These are phyloP conservation scores for Dorcoceras hygrometricum DNA, from an alignment of 257 asterid genomes.

Conservation along the genomic window DNA sequence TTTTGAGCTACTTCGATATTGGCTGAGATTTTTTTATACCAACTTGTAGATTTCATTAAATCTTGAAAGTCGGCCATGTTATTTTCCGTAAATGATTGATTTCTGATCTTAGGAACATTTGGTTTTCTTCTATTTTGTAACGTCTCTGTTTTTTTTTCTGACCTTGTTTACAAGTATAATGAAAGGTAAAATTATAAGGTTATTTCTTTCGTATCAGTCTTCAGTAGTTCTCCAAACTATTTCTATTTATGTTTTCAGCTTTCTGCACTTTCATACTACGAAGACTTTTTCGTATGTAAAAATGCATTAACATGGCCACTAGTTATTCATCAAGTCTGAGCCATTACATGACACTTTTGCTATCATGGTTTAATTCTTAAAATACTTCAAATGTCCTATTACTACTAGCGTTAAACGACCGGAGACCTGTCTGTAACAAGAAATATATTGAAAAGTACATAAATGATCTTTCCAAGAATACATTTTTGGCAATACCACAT, in stretches of 20 bases:
- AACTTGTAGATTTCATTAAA: slow-evolving; percentile 1
- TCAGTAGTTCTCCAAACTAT: not conserved
- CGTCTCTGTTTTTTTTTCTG: not conserved
- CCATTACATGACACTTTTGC: no score
- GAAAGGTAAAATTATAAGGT: not conserved
- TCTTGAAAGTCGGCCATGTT: not conserved
- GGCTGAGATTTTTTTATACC: slow-evolving; percentile 7
- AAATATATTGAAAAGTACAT: no score
- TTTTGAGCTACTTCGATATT: slow-evolving; percentile 9
- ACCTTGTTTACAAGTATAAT: not conserved
- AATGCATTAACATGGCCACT: not conserved
- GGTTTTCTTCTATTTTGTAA: not conserved
- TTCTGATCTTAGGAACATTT: slow-evolving; percentile 20
- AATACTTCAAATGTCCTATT: no score
- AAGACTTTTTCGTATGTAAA: not conserved
- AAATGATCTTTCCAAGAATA: no score
- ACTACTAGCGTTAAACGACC: no score
- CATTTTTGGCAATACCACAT: no score
- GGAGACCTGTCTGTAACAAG: no score
- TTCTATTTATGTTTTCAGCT: not conserved
- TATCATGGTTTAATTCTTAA: no score
- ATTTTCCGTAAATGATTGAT: slow-evolving; percentile 22
- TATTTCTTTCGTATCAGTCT: no score
- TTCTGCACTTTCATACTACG: no score
- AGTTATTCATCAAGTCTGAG: no score